Percentiles rank a stretch among this genome's conserved stretches.
Evolutionary conservation across 257 asterid species (phyloP).

Genomic region (Ligustrum vulgare): DNA sequence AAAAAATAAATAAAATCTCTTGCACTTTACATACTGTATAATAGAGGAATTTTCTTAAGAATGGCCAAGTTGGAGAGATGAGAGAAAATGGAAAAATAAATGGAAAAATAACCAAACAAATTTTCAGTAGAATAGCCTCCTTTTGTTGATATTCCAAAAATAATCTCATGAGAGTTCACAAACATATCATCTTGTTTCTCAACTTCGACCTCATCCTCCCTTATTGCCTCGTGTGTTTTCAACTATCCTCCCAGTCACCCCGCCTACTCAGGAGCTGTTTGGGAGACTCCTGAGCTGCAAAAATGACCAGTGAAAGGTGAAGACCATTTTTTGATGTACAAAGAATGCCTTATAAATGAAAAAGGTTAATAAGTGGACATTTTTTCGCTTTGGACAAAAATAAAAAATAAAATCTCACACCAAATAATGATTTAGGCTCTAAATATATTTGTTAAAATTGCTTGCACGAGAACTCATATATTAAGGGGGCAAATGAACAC

Average conservation of each 20-base stretch:
- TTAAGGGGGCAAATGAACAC: slow-evolving; percentile 31
- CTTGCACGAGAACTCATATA: slow-evolving; percentile 1
- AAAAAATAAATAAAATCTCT: neutral
- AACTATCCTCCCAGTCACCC: slow-evolving; percentile 20
- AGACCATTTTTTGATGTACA: neutral
- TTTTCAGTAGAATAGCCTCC: neutral
- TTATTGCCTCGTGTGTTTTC: neutral
- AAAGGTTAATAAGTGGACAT: neutral
- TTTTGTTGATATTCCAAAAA: neutral
- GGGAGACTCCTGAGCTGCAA: neutral
- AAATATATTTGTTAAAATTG: slow-evolving; percentile 15
- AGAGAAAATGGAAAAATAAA: neutral
- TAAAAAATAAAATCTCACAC: neutral
- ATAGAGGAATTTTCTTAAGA: neutral
- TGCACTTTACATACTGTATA: neutral
- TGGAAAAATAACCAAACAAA: neutral
- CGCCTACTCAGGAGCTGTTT: neutral
- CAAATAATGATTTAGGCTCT: neutral
- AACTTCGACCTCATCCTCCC: neutral
- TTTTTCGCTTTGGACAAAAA: neutral
- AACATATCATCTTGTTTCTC: neutral
- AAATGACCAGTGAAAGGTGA: neutral
- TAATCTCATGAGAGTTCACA: neutral
- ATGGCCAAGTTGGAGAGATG: neutral
- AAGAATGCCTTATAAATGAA: neutral